Percentiles rank a stretch among this genome's conserved stretches.
These are phyloP conservation scores for Cladosporium sp. DNA, from an alignment of 2,329 filamentous ascomycete genomes.

Conservation along the genomic window DNA sequence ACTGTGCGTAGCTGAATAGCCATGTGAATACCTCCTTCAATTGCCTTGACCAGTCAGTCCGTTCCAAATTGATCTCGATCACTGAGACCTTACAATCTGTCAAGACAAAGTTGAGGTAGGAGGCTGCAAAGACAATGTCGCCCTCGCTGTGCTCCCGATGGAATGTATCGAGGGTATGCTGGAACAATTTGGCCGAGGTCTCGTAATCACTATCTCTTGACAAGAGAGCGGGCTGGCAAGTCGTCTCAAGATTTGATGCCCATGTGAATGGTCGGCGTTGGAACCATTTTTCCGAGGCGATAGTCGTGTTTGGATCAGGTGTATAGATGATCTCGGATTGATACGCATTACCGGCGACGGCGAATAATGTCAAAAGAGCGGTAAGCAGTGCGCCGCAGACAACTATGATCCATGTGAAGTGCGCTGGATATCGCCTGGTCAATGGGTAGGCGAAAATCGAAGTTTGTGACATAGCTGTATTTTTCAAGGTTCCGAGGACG, in stretches of 20 bases:
- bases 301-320: background rate
- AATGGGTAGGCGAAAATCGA: background rate
- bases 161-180: background rate
- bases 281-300: background rate
- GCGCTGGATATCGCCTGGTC: background rate
- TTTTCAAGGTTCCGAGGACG: too few species aligned
- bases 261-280: background rate
- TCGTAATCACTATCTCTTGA: background rate
- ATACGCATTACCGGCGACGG: background rate
- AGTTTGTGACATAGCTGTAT: background rate
- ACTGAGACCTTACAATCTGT: too few species aligned
- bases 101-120: too few species aligned
- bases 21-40: too few species aligned
- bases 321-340: background rate
- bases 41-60: too few species aligned
- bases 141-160: too few species aligned
- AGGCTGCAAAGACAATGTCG: too few species aligned
- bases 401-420: background rate
- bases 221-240: background rate
- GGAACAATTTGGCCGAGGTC: background rate
- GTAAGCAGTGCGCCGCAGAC: background rate
- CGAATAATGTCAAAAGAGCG: background rate
- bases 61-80: too few species aligned
- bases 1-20: too few species aligned
- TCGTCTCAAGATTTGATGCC: background rate